Conservation (phyloP, 305 asterid species). For the Fraxinus ornus region DNA sequence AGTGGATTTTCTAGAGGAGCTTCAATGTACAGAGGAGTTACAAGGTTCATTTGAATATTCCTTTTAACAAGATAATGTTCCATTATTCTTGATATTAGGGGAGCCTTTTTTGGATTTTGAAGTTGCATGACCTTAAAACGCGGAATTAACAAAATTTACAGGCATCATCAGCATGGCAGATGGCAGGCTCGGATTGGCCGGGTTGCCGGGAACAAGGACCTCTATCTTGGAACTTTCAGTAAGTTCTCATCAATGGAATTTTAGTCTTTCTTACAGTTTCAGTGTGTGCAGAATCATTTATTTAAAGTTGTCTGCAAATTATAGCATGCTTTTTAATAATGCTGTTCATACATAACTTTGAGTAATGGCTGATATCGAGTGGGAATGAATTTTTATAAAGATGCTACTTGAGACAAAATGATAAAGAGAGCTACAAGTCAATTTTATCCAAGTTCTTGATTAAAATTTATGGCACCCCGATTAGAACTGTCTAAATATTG, state of each 20-base stretch:
- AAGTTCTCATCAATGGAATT: slow-evolving; percentile 19
- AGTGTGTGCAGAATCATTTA: background rate
- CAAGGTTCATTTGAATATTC: slow-evolving; percentile 46
- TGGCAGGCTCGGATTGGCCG: slow-evolving; percentile 98
- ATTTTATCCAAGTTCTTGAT: slow-evolving; percentile 5
- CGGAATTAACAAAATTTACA: slow-evolving; percentile 78
- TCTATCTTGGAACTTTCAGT: slow-evolving; percentile 93
- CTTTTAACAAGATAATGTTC: background rate
- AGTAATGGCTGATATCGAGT: slow-evolving; percentile 33
- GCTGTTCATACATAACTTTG: slow-evolving; percentile 44
- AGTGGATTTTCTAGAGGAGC: slow-evolving; percentile 96
- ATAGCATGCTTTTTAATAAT: slow-evolving; percentile 26
- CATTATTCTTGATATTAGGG: background rate
- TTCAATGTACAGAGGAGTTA: slow-evolving; percentile 88
- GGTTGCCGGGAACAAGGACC: slow-evolving; percentile 92
- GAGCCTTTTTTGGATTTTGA: background rate
- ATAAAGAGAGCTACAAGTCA: slow-evolving; percentile 11
- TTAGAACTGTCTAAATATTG: background rate
- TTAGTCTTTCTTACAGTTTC: background rate
- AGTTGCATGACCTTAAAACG: background rate
- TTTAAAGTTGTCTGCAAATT: background rate
- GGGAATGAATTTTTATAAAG: slow-evolving; percentile 40
- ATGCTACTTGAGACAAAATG: slow-evolving; percentile 42
- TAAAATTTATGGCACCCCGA: too few species aligned
- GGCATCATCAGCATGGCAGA: slow-evolving; percentile 97